phyloP scores from a whole-genome alignment of 768 basidiomycete genomes.

The Phanerochaete sordida region DNA sequence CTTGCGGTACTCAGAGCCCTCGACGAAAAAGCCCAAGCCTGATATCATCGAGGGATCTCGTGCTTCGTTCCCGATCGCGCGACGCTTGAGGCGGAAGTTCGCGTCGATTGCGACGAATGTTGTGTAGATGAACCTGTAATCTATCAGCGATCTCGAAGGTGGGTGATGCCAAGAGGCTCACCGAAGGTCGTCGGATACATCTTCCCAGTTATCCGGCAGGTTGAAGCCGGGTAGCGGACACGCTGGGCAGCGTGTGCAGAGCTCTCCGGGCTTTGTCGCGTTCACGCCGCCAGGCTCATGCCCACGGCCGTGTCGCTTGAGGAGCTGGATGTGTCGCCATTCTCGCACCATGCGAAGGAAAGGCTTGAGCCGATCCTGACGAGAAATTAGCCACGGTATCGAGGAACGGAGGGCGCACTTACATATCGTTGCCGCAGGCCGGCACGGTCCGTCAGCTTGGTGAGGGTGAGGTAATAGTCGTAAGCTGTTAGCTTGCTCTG shows the following conservation, averaged over 20 bases:
- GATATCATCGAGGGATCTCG: constrained; percentile 21
- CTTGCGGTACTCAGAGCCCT: constrained; percentile 16
- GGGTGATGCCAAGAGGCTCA: constrained; percentile 3
- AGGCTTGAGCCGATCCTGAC: constrained; percentile 18
- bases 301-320: constrained; percentile 20
- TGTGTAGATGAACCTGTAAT: constrained; percentile 23
- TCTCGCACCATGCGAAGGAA: constrained; percentile 14
- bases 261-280: constrained; percentile 10
- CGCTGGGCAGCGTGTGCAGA: constrained; percentile 18
- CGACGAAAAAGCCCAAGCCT: constrained; percentile 26
- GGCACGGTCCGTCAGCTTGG: constrained; percentile 1
- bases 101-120: constrained; percentile 26
- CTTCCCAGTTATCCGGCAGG: constrained; percentile 17
- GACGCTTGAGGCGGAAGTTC: constrained; percentile 26
- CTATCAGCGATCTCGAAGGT: neutral
- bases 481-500: constrained; percentile 8
- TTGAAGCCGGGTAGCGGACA: constrained; percentile 23
- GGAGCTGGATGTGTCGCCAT: constrained; percentile 17
- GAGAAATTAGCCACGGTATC: too few species aligned
- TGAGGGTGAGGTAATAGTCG: constrained; percentile 6
- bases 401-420: too few species aligned
- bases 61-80: constrained; percentile 8
- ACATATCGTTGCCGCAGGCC: too few species aligned
- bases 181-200: constrained; percentile 9
- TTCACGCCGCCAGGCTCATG: constrained; percentile 17